These are phyloP conservation scores for Trypanosoma platydactyli DNA, from an alignment of 208 protist species.

Conservation along the genomic window DNA sequence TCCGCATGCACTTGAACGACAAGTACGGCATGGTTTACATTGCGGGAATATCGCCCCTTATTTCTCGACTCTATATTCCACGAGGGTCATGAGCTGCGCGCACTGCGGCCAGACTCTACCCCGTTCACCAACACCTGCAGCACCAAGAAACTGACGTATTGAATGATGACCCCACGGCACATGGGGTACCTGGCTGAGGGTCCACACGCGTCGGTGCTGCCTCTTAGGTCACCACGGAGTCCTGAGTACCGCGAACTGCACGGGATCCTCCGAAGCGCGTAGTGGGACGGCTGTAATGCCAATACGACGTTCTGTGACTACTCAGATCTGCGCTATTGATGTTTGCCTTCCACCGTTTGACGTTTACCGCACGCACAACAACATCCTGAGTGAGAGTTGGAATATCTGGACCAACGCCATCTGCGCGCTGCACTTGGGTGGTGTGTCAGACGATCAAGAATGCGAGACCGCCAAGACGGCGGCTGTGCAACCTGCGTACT, in stretches of 20 bases:
- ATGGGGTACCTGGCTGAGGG: constrained; percentile 32
- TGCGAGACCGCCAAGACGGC: constrained; percentile 7
- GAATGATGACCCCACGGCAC: constrained; percentile 10
- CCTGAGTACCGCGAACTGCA: constrained; percentile 49
- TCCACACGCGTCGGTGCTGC: constrained; percentile 41
- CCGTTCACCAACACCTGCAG: background rate
- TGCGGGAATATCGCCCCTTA: constrained; percentile 44
- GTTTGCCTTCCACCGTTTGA: constrained; percentile 41
- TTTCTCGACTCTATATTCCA: constrained; percentile 39
- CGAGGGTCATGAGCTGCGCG: background rate
- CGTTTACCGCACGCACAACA: constrained; percentile 23
- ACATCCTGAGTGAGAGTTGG: constrained; percentile 22
- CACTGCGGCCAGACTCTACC: background rate
- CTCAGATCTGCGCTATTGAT: background rate
- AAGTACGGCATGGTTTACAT: constrained; percentile 67
- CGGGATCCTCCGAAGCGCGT: constrained; percentile 34
- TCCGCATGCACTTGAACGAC: constrained; percentile 71
- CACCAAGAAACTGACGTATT: background rate
- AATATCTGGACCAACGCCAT: constrained; percentile 32
- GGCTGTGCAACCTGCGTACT: constrained; percentile 48
- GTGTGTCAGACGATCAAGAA: no score
- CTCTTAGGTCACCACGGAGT: constrained; percentile 45
- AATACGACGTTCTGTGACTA: constrained; percentile 11
- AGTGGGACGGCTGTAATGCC: constrained; percentile 24
- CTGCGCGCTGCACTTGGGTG: background rate